phyloP scores from a whole-genome alignment of 1,284 basidiomycete species.

The Moniliophthora roreri region DNA sequence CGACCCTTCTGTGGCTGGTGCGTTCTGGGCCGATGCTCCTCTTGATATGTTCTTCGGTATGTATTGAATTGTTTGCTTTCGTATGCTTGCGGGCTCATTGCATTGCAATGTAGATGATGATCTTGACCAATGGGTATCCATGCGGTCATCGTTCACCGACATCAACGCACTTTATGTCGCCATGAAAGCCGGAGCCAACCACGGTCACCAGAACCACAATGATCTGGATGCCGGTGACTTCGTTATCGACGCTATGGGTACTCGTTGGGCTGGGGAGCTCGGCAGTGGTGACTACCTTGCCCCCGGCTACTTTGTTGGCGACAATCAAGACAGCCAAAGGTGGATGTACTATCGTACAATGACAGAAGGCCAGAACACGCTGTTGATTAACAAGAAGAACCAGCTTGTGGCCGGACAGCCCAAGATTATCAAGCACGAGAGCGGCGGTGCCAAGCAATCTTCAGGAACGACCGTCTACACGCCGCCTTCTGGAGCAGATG shows the following conservation, averaged over 20 bases:
- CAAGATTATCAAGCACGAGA: constrained; percentile 47
- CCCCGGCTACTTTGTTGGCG: constrained; percentile 68
- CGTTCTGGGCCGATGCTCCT: constrained; percentile 86
- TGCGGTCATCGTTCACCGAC: constrained; percentile 93
- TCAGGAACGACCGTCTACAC: constrained; percentile 57
- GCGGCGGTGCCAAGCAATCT: constrained; percentile 72
- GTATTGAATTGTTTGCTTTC: too few relatives aligned
- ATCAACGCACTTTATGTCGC: constrained; percentile 81
- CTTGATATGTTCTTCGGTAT: constrained; percentile 78
- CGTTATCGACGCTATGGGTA: constrained; percentile 91
- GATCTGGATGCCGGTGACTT: constrained; percentile 94
- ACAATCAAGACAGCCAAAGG: constrained; percentile 63
- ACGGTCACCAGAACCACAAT: constrained; percentile 88
- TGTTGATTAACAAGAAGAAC: constrained; percentile 78
- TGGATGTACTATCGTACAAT: constrained; percentile 96
- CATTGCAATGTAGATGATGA: constrained; percentile 35
- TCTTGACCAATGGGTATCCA: constrained; percentile 83
- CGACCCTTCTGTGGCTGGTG: constrained; percentile 77
- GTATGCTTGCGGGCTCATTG: too few relatives aligned
- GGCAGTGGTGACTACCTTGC: constrained; percentile 86
- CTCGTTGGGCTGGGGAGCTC: constrained; percentile 94
- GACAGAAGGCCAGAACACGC: constrained; percentile 96
- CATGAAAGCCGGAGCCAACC: constrained; percentile 81
- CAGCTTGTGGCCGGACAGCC: constrained; percentile 80
- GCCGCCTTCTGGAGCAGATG: constrained; percentile 48